phyloP scores from a whole-genome alignment of 1,284 basidiomycete genomes.

The Ustilago trichophora region DNA sequence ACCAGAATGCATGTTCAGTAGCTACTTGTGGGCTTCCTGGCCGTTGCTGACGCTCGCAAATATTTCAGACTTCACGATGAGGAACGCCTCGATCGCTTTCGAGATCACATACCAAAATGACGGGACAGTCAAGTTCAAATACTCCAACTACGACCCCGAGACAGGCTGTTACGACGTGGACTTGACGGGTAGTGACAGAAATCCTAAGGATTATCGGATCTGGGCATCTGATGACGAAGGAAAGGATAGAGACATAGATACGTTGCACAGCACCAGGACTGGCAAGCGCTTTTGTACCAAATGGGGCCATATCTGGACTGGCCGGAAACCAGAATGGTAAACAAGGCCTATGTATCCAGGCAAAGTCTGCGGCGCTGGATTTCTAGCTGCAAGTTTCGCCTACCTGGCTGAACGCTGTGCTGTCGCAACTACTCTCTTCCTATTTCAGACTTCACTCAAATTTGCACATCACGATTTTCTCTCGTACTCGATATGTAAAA shows the following conservation, averaged over 20 bases:
- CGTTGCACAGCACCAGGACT: neutral
- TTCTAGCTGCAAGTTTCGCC: too few species aligned
- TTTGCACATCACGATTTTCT: too few species aligned
- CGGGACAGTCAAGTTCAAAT: neutral
- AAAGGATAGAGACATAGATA: slow-evolving; percentile 12
- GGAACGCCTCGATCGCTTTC: slow-evolving; percentile 2
- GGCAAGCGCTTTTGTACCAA: slow-evolving; percentile 17
- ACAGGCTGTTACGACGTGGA: slow-evolving; percentile 25
- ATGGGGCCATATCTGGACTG: neutral
- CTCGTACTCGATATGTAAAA: too few species aligned
- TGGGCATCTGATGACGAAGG: slow-evolving; percentile 1
- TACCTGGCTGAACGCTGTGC: too few species aligned
- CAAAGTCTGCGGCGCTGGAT: too few species aligned
- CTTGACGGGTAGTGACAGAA: neutral
- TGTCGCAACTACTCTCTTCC: too few species aligned
- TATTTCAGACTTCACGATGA: slow-evolving; percentile 12
- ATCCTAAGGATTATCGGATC: neutral
- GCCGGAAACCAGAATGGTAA: too few species aligned
- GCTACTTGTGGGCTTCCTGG: too few species aligned
- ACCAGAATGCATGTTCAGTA: too few species aligned
- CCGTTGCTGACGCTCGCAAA: too few species aligned
- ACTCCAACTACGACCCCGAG: slow-evolving; percentile 6
- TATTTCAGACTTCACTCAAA: too few species aligned
- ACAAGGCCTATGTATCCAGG: too few species aligned
- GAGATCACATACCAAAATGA: neutral